These are phyloP conservation scores for Centrapalus pauciflorus DNA, from an alignment of 129 eudicot species.

Conservation along the genomic window DNA sequence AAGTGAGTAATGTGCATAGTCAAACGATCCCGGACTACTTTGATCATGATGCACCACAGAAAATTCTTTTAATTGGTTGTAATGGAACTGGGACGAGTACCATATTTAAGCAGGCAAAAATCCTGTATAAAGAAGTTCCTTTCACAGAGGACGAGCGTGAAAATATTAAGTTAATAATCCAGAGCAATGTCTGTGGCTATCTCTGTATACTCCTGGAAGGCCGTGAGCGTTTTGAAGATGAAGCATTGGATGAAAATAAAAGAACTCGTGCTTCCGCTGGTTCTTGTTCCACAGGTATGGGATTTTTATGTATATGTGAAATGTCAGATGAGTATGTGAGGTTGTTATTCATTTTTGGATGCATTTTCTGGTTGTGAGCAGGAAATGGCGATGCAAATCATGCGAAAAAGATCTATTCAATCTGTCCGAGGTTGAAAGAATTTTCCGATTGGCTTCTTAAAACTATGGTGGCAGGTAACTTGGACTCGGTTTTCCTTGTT, in stretches of 20 bases:
- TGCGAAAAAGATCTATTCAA: slow-evolving; percentile 46
- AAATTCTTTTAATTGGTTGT: slow-evolving; percentile 83
- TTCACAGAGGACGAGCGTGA: slow-evolving; percentile 85
- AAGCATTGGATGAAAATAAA: slow-evolving; percentile 40
- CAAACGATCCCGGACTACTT: slow-evolving; percentile 59
- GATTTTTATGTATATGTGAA: too few relatives aligned
- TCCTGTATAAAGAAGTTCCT: slow-evolving; percentile 76
- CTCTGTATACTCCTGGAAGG: slow-evolving; percentile 94
- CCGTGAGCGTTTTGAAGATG: slow-evolving; percentile 97
- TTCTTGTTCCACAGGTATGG: slow-evolving; percentile 28
- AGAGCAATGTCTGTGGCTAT: slow-evolving; percentile 79
- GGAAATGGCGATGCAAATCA: slow-evolving; percentile 31
- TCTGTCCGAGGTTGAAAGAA: slow-evolving; percentile 70
- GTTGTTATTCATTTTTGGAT: too few relatives aligned
- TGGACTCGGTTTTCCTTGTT: slow-evolving; percentile 88
- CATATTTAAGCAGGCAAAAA: slow-evolving; percentile 93
- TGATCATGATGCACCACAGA: slow-evolving; percentile 55
- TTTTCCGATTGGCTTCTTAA: slow-evolving; percentile 98
- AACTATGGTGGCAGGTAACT: slow-evolving; percentile 85
- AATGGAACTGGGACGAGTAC: slow-evolving; percentile 97
- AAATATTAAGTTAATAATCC: slow-evolving; percentile 69
- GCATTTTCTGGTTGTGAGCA: slow-evolving; percentile 17
- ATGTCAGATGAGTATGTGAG: too few relatives aligned
- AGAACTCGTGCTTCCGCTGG: slow-evolving; percentile 23
- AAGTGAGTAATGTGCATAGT: slow-evolving; percentile 42